Evolutionary conservation across 108 stramenopile species (phyloP), one percentile per base, ranked within the genome.

Genomic region (Parietichytrium sp.): DNA sequence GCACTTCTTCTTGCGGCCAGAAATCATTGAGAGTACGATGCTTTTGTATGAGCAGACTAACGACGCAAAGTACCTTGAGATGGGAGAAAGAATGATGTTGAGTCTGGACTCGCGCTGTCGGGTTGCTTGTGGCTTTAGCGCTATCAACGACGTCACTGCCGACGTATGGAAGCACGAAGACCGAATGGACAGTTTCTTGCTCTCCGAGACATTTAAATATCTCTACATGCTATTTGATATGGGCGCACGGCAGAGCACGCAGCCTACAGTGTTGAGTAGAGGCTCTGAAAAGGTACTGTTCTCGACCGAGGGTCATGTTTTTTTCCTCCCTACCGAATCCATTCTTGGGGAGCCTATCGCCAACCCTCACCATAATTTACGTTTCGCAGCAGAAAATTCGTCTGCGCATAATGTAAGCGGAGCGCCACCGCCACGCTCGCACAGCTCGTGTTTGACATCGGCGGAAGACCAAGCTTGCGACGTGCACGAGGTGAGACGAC

Each of bases 191-290:
- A 86, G 83, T 29, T 90, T 55, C 54, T 87, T 89, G 55, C 54
- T 90, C 23, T 47, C 85, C 10, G 89, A 90, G 54, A 90, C 89
- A 18, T 45, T 84, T 54, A 89, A 89, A 53, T 90, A 90, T 79
- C 79, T 89, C 8, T 89, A 83, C 72, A 49, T 89, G 4, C 47
- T 86, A 10, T 90, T 90, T 51, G 89, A 90, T 33, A 83, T 47
- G 29, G 48, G 55, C 10, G 61, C 61, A 10, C 61, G 61, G 38
- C 36, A 72, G 38, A 45, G 38, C 20, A 72, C 61, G 2, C 61
- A 25, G 20, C 23, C 45, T 25, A 45, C 61, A 6, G 6, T 45
- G 61, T 42, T 72, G 20, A 42, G 61, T 20, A n/a, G n/a, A n/a
- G n/a, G n/a, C n/a, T n/a, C n/a, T n/a, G 61, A 72, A 25, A n/a